Evolutionary conservation across 208 protist species (phyloP).

Genomic region (Leishmania lainsoni): DNA sequence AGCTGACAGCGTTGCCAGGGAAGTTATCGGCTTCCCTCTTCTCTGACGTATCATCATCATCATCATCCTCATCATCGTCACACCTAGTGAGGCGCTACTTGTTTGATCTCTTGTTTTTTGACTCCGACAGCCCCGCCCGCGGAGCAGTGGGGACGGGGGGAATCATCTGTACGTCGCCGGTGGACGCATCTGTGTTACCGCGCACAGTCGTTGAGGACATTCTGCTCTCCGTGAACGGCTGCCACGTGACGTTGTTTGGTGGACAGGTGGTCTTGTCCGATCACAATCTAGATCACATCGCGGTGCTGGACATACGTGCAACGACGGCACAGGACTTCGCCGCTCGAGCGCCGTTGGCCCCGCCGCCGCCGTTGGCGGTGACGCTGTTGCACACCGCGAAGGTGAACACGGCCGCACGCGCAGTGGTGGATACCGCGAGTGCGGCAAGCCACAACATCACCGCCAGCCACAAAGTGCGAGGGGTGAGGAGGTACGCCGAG

Average conservation of each 20-base stretch:
- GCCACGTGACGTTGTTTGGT: conserved; percentile 29
- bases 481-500: background rate
- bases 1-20: background rate
- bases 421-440: background rate
- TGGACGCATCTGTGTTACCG: conserved; percentile 11
- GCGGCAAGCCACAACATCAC: background rate
- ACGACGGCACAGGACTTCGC: background rate
- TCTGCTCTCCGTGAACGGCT: conserved; percentile 15
- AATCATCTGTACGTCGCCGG: conserved; percentile 9
- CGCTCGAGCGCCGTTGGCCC: background rate
- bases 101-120: conserved; percentile 34
- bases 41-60: background rate
- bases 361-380: background rate
- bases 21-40: background rate
- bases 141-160: background rate
- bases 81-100: background rate
- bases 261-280: conserved; percentile 27
- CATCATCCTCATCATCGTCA: background rate
- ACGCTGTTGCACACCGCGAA: background rate
- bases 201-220: conserved; percentile 17
- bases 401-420: background rate
- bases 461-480: background rate
- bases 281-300: conserved; percentile 23
- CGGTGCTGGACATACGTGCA: conserved; percentile 23
- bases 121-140: background rate